These are phyloP conservation scores for Cryptococcus sp. DNA, from an alignment of 1,284 basidiomycete genomes.

Conservation along the genomic window DNA sequence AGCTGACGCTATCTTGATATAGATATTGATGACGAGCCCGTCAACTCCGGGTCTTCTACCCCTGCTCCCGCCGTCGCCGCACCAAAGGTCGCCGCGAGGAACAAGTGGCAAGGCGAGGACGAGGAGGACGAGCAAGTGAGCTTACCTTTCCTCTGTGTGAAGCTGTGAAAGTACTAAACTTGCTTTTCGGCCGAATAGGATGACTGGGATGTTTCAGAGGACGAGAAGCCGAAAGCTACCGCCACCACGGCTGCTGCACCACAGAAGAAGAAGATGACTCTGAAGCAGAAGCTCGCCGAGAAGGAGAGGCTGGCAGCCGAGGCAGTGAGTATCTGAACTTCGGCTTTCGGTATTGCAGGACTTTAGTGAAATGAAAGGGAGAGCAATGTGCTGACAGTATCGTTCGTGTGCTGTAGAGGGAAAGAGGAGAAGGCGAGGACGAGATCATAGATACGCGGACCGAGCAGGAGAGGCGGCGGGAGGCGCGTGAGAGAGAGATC, in stretches of 20 bases:
- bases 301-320: conserved; percentile 65
- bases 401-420: conserved; percentile 6
- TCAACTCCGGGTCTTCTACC: conserved; percentile 52
- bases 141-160: conserved; percentile 13
- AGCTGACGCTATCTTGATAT: conserved; percentile 16
- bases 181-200: conserved; percentile 59
- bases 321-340: conserved; percentile 32
- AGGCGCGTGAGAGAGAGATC: conserved; percentile 76
- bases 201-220: conserved; percentile 91
- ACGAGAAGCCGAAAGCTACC: conserved; percentile 62
- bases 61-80: conserved; percentile 47
- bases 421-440: conserved; percentile 55
- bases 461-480: conserved; percentile 66
- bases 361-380: neutral
- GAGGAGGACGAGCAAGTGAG: conserved; percentile 65
- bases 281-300: conserved; percentile 86
- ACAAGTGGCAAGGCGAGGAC: conserved; percentile 80
- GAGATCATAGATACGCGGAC: conserved; percentile 70
- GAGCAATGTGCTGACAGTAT: neutral
- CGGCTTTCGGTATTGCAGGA: neutral
- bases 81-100: conserved; percentile 57
- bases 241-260: conserved; percentile 68
- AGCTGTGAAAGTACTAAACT: neutral
- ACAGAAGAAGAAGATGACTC: conserved; percentile 83
- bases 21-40: conserved; percentile 59